Conservation (phyloP, 129 eudicot genomes). For the Chrysanthemum makinoi region DNA sequence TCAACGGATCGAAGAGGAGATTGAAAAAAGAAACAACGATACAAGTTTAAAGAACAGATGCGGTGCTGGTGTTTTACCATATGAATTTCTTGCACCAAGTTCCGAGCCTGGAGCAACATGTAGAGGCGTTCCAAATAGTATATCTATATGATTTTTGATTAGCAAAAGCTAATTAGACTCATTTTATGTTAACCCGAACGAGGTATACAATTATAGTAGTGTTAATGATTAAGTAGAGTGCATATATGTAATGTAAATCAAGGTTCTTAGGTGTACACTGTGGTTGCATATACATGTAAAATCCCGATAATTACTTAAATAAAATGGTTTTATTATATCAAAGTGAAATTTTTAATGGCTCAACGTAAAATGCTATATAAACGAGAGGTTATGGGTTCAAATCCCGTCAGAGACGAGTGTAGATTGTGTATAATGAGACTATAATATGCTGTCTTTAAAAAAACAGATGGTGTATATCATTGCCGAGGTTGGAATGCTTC, state of each 20-base stretch:
- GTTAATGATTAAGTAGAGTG: conserved; percentile 22
- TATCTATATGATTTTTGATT: conserved; percentile 53
- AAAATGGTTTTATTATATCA: conserved; percentile 1
- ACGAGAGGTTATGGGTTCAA: no score
- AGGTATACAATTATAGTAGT: conserved; percentile 11
- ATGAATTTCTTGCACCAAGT: conserved; percentile 87
- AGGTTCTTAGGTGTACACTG: conserved; percentile 24
- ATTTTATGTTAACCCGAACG: conserved; percentile 5
- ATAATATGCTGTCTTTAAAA: no score
- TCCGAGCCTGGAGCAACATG: conserved; percentile 91
- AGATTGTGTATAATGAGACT: no score
- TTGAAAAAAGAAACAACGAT: conserved; percentile 60
- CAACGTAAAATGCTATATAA: not conserved
- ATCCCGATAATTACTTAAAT: not conserved
- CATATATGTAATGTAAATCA: conserved; percentile 30
- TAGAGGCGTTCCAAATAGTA: conserved; percentile 97
- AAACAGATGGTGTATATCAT: no score
- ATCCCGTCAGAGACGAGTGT: no score
- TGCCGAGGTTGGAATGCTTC: no score
- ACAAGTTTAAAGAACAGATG: conserved; percentile 70
- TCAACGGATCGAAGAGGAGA: conserved; percentile 66
- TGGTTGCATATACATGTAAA: conserved; percentile 18
- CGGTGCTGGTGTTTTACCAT: conserved; percentile 98
- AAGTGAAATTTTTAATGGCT: no score
- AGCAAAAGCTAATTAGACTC: conserved; percentile 9